A percentile compares a stretch with the other conserved stretches of the same genome.
Evolutionary conservation across 192 early-diverging fungal genomes (phyloP).

Genomic region (Coemansia sp.): DNA sequence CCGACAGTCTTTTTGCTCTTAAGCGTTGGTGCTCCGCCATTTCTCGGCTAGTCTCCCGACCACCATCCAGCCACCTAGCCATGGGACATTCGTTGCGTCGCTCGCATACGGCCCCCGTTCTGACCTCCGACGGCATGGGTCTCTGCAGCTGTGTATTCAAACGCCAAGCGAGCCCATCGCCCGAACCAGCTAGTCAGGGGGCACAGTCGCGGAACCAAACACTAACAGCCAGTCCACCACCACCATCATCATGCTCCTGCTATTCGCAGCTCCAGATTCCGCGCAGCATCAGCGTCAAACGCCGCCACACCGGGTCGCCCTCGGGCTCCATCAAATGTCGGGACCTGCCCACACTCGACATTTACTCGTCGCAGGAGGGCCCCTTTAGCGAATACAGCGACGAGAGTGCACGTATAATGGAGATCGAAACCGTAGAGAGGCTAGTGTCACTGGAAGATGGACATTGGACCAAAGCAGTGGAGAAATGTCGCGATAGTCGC

Average conservation of each 20-base stretch:
- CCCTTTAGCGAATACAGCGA: constrained; percentile 9
- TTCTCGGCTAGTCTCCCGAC: not conserved
- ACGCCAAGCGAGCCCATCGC: not conserved
- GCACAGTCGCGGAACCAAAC: not conserved
- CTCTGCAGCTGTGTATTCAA: constrained; percentile 26
- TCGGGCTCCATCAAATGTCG: not conserved
- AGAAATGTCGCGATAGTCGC: constrained; percentile 10
- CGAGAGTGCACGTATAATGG: constrained; percentile 7
- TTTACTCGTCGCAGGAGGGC: not conserved
- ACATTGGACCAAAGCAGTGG: constrained; percentile 19
- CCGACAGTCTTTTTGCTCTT: not conserved
- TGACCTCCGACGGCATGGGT: constrained; percentile 13
- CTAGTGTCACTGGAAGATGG: constrained; percentile 23
- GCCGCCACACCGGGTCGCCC: not conserved
- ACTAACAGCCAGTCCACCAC: not conserved
- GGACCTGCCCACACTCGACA: not conserved
- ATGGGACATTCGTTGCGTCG: constrained; percentile 7
- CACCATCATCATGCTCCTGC: not conserved
- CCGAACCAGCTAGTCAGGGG: too few species aligned
- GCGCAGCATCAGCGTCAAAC: constrained; percentile 3
- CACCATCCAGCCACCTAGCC: not conserved
- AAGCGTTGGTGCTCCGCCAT: constrained; percentile 37
- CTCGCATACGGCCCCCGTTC: constrained; percentile 35
- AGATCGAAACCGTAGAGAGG: constrained; percentile 1
- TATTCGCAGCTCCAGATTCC: not conserved